Evolutionary conservation across 225 moss, liverwort and hornwort genomes (phyloP).

Genomic region (Asterella californica): DNA sequence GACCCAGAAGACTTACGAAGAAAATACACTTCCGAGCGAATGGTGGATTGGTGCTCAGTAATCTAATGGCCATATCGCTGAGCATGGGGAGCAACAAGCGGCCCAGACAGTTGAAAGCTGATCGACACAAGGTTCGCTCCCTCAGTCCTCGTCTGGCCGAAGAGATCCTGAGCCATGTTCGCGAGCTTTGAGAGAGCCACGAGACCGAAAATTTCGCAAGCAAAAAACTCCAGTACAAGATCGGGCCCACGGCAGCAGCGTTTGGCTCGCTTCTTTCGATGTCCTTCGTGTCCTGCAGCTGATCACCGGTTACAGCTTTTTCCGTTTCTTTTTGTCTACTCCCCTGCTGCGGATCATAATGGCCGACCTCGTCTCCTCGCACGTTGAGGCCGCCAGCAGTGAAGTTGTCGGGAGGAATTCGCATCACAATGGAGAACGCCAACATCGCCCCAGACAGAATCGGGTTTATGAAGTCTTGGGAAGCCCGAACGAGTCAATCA

Average conservation of each 20-base stretch:
- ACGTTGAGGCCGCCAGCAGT: slow-evolving; percentile 43
- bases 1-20: slow-evolving; percentile 38
- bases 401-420: slow-evolving; percentile 53
- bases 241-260: slow-evolving; percentile 42
- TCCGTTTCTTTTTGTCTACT: neutral
- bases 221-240: slow-evolving; percentile 65
- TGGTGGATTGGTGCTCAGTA: slow-evolving; percentile 37
- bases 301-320: neutral
- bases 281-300: neutral
- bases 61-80: slow-evolving; percentile 40
- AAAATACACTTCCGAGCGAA: slow-evolving; percentile 54
- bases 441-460: slow-evolving; percentile 44
- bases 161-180: slow-evolving; percentile 54
- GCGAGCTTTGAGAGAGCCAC: slow-evolving; percentile 58
- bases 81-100: slow-evolving; percentile 42
- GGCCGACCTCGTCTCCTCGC: slow-evolving; percentile 36
- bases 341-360: neutral
- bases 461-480: slow-evolving; percentile 50
- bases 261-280: slow-evolving; percentile 3
- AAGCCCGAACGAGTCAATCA: slow-evolving; percentile 33
- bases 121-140: slow-evolving; percentile 58
- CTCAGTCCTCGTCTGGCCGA: slow-evolving; percentile 18
- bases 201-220: slow-evolving; percentile 58
- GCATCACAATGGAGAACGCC: slow-evolving; percentile 35
- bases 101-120: slow-evolving; percentile 57